Percentiles rank a stretch among this genome's conserved stretches.
Evolutionary conservation across 2,329 filamentous ascomycete species (phyloP).

Genomic region (Alternaria rosae): DNA sequence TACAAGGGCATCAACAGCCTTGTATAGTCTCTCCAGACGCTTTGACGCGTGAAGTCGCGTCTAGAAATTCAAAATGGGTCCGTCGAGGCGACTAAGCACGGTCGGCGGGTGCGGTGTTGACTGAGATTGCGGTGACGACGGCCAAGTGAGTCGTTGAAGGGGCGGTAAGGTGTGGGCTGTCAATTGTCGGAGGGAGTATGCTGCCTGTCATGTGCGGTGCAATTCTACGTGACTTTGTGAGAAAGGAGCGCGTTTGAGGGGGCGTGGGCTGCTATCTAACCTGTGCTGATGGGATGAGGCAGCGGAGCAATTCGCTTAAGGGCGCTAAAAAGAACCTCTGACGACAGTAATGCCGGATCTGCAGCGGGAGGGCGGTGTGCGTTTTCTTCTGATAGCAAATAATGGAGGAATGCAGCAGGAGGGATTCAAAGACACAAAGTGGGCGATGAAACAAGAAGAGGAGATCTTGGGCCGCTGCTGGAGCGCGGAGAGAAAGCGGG

Average conservation of each 20-base stretch:
- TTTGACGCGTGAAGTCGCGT: constrained; percentile 54
- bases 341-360: constrained; percentile 28
- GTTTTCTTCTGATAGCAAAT: constrained; percentile 8
- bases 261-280: constrained; percentile 38
- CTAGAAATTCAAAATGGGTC: constrained; percentile 33
- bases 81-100: constrained; percentile 32
- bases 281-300: constrained; percentile 40
- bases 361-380: constrained; percentile 18
- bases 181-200: constrained; percentile 26
- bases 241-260: constrained; percentile 31
- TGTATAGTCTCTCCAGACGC: constrained; percentile 39
- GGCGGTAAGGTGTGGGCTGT: constrained; percentile 23
- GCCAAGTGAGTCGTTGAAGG: constrained; percentile 24
- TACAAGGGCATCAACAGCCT: constrained; percentile 35
- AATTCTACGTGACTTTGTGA: constrained; percentile 24
- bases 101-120: constrained; percentile 32
- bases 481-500: constrained; percentile 7
- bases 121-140: constrained; percentile 47
- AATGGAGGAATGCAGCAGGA: background rate
- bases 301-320: constrained; percentile 42
- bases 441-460: background rate
- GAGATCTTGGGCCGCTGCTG: background rate
- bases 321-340: constrained; percentile 43
- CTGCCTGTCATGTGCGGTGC: constrained; percentile 24
- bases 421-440: background rate